phyloP scores from a whole-genome alignment of 2,329 filamentous ascomycete species.

The Cordyceps cicadae region DNA sequence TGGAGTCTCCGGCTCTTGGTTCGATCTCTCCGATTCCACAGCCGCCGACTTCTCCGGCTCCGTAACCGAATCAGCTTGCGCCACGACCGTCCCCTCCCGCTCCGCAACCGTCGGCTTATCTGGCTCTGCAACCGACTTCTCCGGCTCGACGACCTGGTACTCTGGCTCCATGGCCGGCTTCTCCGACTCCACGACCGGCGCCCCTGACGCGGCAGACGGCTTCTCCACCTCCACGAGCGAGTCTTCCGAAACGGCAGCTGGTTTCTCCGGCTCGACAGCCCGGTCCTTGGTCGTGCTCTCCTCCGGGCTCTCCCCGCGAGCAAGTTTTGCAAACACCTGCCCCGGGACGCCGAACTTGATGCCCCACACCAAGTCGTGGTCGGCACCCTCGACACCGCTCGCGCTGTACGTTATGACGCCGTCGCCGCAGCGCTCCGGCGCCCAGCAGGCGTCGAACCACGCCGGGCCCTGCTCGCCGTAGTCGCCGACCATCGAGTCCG shows the following conservation, averaged over 20 bases:
- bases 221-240: neutral
- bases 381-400: conserved; percentile 17
- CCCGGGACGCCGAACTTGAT: conserved; percentile 15
- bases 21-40: too few species aligned
- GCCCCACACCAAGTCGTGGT: conserved; percentile 22
- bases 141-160: neutral
- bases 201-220: neutral
- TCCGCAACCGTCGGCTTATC: neutral
- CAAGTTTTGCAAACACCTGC: conserved; percentile 16
- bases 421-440: neutral
- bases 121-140: neutral
- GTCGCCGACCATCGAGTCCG: conserved; percentile 22
- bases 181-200: neutral
- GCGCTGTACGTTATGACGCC: conserved; percentile 18
- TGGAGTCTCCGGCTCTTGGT: too few species aligned
- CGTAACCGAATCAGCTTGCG: too few species aligned
- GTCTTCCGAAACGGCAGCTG: neutral
- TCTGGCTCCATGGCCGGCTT: neutral
- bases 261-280: neutral
- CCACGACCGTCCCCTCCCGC: too few species aligned
- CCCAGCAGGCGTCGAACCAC: conserved; percentile 25
- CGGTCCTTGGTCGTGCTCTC: neutral
- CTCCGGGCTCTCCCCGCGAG: neutral
- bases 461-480: conserved; percentile 17
- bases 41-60: too few species aligned